Percentiles rank a stretch among this genome's conserved stretches.
phyloP scores from a whole-genome alignment of 306 rosid species.

The Citrullus colocynthis region DNA sequence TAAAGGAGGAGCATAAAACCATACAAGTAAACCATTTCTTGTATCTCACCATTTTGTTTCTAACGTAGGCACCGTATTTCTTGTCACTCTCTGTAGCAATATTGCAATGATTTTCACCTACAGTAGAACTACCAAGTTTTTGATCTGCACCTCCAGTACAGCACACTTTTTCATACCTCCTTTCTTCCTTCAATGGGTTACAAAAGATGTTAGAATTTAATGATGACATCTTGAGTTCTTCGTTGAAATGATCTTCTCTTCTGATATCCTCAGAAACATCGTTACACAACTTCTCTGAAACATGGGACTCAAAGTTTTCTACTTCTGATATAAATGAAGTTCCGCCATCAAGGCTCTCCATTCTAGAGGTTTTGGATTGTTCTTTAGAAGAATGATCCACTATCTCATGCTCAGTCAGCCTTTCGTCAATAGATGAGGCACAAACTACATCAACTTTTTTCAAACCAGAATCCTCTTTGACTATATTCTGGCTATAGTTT shows the following conservation, averaged over 20 bases:
- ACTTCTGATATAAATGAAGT: conserved; percentile 13
- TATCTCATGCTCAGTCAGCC: not conserved
- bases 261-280: conserved; percentile 14
- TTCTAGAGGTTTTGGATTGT: conserved; percentile 6
- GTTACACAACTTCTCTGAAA: conserved; percentile 8
- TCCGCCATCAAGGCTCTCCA: conserved; percentile 1
- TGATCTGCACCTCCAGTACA: conserved; percentile 11
- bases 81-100: conserved; percentile 4
- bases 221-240: conserved; percentile 27
- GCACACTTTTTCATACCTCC: conserved; percentile 10
- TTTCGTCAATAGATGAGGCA: not conserved
- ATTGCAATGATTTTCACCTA: conserved; percentile 4
- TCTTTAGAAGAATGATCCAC: conserved; percentile 12
- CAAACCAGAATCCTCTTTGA: conserved; percentile 9
- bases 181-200: conserved; percentile 12
- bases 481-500: not conserved
- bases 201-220: conserved; percentile 20
- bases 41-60: conserved; percentile 18
- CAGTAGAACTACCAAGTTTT: conserved; percentile 11
- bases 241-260: conserved; percentile 19
- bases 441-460: not conserved
- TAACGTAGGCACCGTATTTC: conserved; percentile 17
- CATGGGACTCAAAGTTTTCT: conserved; percentile 4
- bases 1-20: not conserved
- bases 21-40: not conserved